Evolutionary conservation across 2,329 filamentous ascomycete species (phyloP), one percentile per base, ranked within the genome.

Genomic region (Furcasterigmium sp.): DNA sequence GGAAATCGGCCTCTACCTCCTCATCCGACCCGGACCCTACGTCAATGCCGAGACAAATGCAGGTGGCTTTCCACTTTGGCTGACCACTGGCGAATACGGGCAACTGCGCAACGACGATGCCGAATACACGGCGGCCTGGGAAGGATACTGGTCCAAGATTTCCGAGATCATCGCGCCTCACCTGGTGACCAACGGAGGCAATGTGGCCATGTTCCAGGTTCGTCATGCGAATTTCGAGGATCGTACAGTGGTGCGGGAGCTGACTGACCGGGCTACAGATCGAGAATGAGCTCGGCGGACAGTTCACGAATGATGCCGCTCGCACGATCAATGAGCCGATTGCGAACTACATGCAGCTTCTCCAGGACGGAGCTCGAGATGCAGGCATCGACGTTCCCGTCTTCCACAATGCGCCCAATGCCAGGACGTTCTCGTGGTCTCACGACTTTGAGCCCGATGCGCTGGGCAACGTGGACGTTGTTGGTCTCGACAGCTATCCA

Each of bases 21-120:
- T 72, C 2, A 56, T 73, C 5, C 66, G 79, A 0, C 76, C 78
- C 1, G 79, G 80, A 0, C 78, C 78, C 0, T 84, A 84, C 44
- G 71, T 80, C 45, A 84, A 84, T 48, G 80, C 79, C 1, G 81
- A 84, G 54, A 69, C 77, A 3, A 81, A 75, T 48, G 78, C 73
- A 1, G 80, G 81, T 25, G 80, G 80, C 0, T 78, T 81, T 44
- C 77, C 80, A 0, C 61, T 80, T 1, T 84, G 80, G 78, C 57
- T 79, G 6, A 82, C 78, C 0, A 82, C 79, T 1, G 80, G 78
- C 35, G 76, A 66, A 20, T 78, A 78, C 39, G 78, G 78, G 3
- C 53, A 56, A 17, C 59, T 79, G 14, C 63, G 78, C 25, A 65
- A 78, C 43, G 70, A 79, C 32, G 69, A 82, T 46, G 56, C 68